Base-by-base conservation (phyloP, 2,329 filamentous ascomycete species). In the Chlorencoelia australis region DNA sequence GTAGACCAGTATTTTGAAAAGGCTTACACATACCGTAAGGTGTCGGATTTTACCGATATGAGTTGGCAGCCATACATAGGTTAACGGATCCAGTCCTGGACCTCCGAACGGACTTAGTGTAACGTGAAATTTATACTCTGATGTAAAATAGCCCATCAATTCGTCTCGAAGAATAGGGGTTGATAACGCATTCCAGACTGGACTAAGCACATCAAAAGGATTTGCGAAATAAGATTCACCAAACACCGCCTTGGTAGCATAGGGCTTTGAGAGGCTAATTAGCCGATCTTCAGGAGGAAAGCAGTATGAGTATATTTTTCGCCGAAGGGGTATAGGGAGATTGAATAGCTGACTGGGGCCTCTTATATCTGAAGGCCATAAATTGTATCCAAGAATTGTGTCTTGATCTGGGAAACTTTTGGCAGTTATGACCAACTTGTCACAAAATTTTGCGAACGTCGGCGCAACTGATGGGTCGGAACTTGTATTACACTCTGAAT, bases 71-170 rank as follows among this genome's bases (percentile, higher is more conserved):
- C 53, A 56, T 13, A 48, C 20, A 21, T 49, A 36, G 3, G 53
- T 48, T 9, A 57, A 41, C 2, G 52, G 52, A 3, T 49, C 52
- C 14, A 51, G 42, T 3, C 29, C 21, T 7, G 49, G 46, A 2
- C 46, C 46, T 20, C 39, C 50, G 27, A 55, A 52, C 17, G 41
- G 35, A 20, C 30, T 49, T 1, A 54, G 28, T 0, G 55, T 56
- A 32, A 55, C 41, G 31, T 57, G 54, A 27, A 58, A 58, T 7
- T 45, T 37, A 34, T 50, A 53, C 21, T 51, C 31, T 4, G 49
- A 48, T 50, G 50, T 57, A 36, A 56, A 57, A 21, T 50, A 56
- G n/a, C 39, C 44, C 47, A 57, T 36, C 16, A 55, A 14, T n/a
- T 56, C 54, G 11, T 45, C 14, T 2, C 54, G 47, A 1, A 30